Evolutionary conservation across 2,329 filamentous ascomycete genomes (phyloP).

Genomic region (Sporothrix sp.): DNA sequence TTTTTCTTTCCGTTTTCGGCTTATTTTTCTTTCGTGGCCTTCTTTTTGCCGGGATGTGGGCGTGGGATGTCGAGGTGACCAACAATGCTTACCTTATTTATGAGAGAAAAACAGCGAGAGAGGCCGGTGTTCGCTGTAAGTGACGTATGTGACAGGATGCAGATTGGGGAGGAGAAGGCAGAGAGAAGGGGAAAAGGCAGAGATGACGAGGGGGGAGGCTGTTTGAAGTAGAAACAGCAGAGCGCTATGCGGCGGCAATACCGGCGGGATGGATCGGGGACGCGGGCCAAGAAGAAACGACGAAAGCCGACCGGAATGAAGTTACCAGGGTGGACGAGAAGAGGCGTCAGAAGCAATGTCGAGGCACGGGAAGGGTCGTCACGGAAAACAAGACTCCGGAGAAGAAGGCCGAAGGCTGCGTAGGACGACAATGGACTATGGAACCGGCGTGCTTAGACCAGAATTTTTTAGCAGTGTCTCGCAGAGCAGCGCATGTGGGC

Average conservation of each 20-base stretch:
- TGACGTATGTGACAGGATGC: neutral
- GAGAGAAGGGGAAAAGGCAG: neutral
- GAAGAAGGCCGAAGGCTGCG: conserved; percentile 1
- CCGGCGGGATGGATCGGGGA: conserved; percentile 9
- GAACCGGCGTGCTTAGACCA: neutral
- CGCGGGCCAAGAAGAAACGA: conserved; percentile 3
- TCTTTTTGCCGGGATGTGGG: neutral
- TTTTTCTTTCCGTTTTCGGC: neutral
- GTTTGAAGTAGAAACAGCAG: neutral
- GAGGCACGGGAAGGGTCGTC: neutral
- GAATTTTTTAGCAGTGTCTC: neutral
- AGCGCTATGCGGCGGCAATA: conserved; percentile 12
- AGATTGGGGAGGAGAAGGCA: neutral
- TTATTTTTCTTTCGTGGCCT: neutral
- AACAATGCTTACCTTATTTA: conserved; percentile 8
- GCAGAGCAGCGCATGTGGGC: conserved; percentile 2
- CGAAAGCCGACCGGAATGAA: neutral
- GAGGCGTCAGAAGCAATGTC: neutral
- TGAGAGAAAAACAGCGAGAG: conserved; percentile 7
- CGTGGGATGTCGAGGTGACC: conserved; percentile 1
- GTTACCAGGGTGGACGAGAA: neutral
- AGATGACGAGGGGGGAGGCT: neutral
- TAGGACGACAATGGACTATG: neutral
- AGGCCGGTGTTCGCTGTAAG: conserved; percentile 2
- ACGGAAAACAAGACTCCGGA: conserved; percentile 4